Base-by-base conservation (phyloP, 169 alveolate species). In the Babesia divergens region DNA sequence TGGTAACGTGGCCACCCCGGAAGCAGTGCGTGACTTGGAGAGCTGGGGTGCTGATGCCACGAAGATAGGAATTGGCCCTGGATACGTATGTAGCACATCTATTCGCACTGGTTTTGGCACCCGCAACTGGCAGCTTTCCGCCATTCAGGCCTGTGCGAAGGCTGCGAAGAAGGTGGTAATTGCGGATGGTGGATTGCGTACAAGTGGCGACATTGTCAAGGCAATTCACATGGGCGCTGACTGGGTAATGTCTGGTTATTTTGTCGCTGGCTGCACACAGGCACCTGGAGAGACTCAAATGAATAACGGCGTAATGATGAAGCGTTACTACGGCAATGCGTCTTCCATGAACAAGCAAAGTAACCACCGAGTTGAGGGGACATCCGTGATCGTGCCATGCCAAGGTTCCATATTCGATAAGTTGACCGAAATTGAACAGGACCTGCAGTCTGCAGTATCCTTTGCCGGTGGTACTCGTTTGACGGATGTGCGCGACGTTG, bases 1-100 rank as follows among this genome's bases (percentile, higher is more conserved):
- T 1, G 99, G 99, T 26, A 96, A 94, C 65, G 98, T 96, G 18
- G 97, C 94, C 42, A 94, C 98, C 13, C 90, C 90, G 52, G 89
- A 92, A 51, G 96, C 91, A 51, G 95, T 97, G 6, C 88, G 84
- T 76, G 83, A 84, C 55, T 84, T 93, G 40, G 83, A 91, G 40
- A 86, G 64, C 52, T 90, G 92, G 72, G 97, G 97, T 0, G 97
- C 95, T 18, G 96, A 94, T 66, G 93, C 94, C 46, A 60, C 89
- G 22, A 84, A 90, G 54, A 91, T 94, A 14, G 97, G 99, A 13
- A 90, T 96, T 92, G 99, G 99, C n/a, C 94, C 97, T 34, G 99
- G 99, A 11, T 94, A 97, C 68, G 96, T 95, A 26, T 96, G 99
- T 86, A 94, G 98, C 44, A 95, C 98, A 1, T 91, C 66, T 0